These are phyloP conservation scores for Maudiozyma humilis DNA, from an alignment of 1,139 yeast species.

Conservation along the genomic window DNA sequence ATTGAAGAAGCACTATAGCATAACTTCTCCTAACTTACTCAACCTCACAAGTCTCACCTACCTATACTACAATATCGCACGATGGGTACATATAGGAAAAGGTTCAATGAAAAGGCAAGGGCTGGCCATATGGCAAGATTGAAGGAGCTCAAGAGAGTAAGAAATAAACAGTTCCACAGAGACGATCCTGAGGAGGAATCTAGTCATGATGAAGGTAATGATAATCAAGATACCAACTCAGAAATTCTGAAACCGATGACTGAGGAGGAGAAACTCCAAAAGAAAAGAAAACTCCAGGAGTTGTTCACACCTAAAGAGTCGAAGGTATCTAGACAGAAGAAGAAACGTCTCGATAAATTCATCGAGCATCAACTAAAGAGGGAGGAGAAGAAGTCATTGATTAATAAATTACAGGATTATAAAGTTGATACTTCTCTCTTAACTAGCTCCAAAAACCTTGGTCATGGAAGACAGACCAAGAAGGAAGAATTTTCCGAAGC, in stretches of 20 bases:
- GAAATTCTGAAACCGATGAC: conserved; percentile 47
- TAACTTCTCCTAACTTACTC: too few species aligned
- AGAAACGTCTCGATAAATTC: conserved; percentile 68
- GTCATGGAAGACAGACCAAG: conserved; percentile 67
- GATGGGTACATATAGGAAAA: conserved; percentile 76
- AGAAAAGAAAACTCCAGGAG: conserved; percentile 57
- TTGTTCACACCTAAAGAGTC: conserved; percentile 47
- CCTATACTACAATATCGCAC: too few species aligned
- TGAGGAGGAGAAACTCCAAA: conserved; percentile 47
- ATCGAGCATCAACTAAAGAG: conserved; percentile 82
- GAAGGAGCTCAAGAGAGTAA: conserved; percentile 54
- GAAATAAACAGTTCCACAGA: conserved; percentile 59
- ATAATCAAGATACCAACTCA: conserved; percentile 47
- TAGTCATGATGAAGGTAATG: conserved; percentile 27
- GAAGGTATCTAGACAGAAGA: conserved; percentile 64
- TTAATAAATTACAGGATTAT: conserved; percentile 64
- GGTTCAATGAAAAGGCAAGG: conserved; percentile 82
- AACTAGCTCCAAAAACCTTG: conserved; percentile 67
- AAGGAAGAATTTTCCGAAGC: conserved; percentile 71
- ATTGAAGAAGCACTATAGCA: too few species aligned
- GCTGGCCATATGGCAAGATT: conserved; percentile 79
- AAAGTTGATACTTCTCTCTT: conserved; percentile 63
- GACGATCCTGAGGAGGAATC: conserved; percentile 34
- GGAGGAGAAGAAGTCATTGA: conserved; percentile 74
- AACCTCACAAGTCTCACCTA: too few species aligned